A percentile compares a stretch with the other conserved stretches of the same genome.
These are phyloP conservation scores for Botrytis fragariae DNA, from an alignment of 2,329 filamentous ascomycete genomes.

Conservation along the genomic window DNA sequence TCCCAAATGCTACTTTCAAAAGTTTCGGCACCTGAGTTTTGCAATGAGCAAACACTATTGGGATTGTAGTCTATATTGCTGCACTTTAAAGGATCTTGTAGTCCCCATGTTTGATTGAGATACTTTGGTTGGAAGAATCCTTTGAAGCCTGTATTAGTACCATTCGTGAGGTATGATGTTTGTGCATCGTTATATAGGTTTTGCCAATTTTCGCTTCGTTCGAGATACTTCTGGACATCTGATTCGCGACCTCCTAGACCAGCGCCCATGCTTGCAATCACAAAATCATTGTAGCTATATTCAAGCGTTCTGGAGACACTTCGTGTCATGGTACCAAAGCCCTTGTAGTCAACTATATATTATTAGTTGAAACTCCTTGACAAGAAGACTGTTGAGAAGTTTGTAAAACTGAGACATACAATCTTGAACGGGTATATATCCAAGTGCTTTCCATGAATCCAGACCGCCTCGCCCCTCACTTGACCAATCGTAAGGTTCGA, in stretches of 20 bases:
- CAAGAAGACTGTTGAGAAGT: not conserved
- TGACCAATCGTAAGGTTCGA: slow-evolving; percentile 63
- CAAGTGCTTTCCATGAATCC: slow-evolving; percentile 66
- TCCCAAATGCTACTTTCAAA: slow-evolving; percentile 74
- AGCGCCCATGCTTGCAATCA: slow-evolving; percentile 59
- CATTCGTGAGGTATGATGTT: slow-evolving; percentile 50
- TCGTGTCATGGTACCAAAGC: slow-evolving; percentile 66
- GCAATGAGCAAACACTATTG: slow-evolving; percentile 33
- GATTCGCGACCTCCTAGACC: slow-evolving; percentile 52
- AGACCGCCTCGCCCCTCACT: slow-evolving; percentile 69
- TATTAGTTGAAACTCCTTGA: not conserved
- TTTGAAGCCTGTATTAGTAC: slow-evolving; percentile 59
- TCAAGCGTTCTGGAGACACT: slow-evolving; percentile 71
- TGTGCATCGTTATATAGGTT: slow-evolving; percentile 59
- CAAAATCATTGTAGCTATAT: slow-evolving; percentile 75
- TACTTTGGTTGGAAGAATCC: slow-evolving; percentile 70
- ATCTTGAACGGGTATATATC: slow-evolving; percentile 70
- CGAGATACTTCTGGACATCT: slow-evolving; percentile 43
- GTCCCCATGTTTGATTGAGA: slow-evolving; percentile 65
- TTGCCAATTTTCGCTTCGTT: slow-evolving; percentile 50
- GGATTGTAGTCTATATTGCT: slow-evolving; percentile 41
- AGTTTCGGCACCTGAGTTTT: slow-evolving; percentile 51
- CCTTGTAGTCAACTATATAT: slow-evolving; percentile 51
- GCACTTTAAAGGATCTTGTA: slow-evolving; percentile 65
- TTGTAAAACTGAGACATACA: slow-evolving; percentile 31